These are phyloP conservation scores for Penicillium occitanis DNA, from an alignment of 2,329 filamentous ascomycete genomes.

Conservation along the genomic window DNA sequence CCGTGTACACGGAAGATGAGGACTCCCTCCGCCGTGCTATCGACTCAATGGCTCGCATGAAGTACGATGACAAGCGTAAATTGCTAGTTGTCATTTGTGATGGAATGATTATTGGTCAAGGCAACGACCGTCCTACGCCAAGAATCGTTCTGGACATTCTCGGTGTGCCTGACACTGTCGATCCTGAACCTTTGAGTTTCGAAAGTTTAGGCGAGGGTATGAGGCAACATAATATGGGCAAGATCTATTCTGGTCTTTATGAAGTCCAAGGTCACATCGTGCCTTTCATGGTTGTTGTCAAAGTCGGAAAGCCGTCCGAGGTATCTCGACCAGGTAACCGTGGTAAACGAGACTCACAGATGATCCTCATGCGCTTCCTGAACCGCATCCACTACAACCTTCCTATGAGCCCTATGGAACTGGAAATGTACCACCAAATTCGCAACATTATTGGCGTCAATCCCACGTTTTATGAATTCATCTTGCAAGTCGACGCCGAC, in stretches of 20 bases:
- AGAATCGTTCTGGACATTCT: slow-evolving; percentile 96
- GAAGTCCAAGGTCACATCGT: slow-evolving; percentile 98
- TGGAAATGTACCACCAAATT: slow-evolving; percentile 98
- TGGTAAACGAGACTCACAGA: slow-evolving; percentile 98
- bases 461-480: slow-evolving; percentile 95
- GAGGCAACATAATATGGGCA: slow-evolving; percentile 99
- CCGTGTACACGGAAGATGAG: slow-evolving; percentile 97
- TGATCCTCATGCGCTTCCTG: slow-evolving; percentile 97
- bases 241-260: slow-evolving; percentile 95
- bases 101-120: slow-evolving; percentile 99
- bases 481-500: slow-evolving; percentile 95
- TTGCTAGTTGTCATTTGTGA: slow-evolving; percentile 89
- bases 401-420: slow-evolving; percentile 90
- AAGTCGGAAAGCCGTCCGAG: slow-evolving; percentile 84
- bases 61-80: slow-evolving; percentile 98
- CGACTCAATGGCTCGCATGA: slow-evolving; percentile 91
- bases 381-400: slow-evolving; percentile 98
- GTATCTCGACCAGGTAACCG: slow-evolving; percentile 81
- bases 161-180: slow-evolving; percentile 87
- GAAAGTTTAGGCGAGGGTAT: slow-evolving; percentile 92
- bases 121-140: slow-evolving; percentile 93
- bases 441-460: slow-evolving; percentile 98
- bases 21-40: slow-evolving; percentile 95
- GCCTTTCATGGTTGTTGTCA: slow-evolving; percentile 93
- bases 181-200: slow-evolving; percentile 94